Conservation (phyloP, 352 stramenopile genomes). For the Globisporangium echinulatum region DNA sequence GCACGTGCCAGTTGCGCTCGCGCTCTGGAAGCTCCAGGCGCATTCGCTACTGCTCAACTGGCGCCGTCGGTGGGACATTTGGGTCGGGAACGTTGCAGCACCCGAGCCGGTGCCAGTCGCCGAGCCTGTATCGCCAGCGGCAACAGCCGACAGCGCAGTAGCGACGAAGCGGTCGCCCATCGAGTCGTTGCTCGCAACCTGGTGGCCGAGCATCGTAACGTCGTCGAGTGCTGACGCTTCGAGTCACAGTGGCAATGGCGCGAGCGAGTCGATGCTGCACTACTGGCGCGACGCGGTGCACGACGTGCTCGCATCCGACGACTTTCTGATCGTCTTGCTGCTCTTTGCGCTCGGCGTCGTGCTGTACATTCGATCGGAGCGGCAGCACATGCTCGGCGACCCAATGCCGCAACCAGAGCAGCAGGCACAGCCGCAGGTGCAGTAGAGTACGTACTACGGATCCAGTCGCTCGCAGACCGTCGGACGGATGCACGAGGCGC, state of each 20-base stretch:
- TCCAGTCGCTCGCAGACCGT: too few relatives aligned
- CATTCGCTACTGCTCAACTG: constrained; percentile 50
- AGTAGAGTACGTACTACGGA: too few relatives aligned
- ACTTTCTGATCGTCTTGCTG: constrained; percentile 58
- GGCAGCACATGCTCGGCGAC: constrained; percentile 40
- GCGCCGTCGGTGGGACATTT: constrained; percentile 55
- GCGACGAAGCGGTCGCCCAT: not conserved
- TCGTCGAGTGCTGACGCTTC: constrained; percentile 12
- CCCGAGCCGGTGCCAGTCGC: constrained; percentile 1
- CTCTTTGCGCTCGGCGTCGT: constrained; percentile 55
- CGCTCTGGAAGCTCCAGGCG: constrained; percentile 71
- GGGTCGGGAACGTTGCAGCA: constrained; percentile 41
- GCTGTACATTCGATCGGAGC: constrained; percentile 69
- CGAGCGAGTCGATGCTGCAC: not conserved
- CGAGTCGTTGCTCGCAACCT: constrained; percentile 18
- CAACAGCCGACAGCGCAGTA: not conserved
- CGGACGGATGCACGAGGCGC: too few relatives aligned
- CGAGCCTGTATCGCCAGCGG: not conserved
- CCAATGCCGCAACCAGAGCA: constrained; percentile 14
- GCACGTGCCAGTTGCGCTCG: constrained; percentile 71
- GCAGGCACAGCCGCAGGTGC: constrained; percentile 6
- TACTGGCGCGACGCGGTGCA: constrained; percentile 24
- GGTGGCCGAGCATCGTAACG: constrained; percentile 16
- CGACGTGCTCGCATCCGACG: constrained; percentile 40
- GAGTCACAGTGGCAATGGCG: not conserved